Conservation (phyloP, 2,329 filamentous ascomycete genomes). For the Colletotrichum cordylinicola region DNA sequence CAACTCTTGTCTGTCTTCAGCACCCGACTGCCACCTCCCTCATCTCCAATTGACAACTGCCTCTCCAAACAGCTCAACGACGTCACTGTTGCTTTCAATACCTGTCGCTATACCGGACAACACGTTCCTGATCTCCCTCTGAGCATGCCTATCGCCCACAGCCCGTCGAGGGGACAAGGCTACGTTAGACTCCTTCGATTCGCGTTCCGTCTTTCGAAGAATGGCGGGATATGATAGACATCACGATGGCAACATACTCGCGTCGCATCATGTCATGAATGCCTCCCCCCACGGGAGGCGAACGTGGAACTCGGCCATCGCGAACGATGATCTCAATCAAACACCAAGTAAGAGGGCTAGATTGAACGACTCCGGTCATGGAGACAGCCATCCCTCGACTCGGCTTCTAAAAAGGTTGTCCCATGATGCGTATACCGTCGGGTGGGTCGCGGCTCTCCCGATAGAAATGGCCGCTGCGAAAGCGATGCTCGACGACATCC, state of each 20-base stretch:
- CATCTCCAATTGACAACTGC: fast-evolving
- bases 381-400: fast-evolving
- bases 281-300: neutral
- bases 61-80: neutral
- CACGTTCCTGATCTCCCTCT: neutral
- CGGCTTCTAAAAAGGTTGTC: neutral
- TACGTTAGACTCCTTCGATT: neutral
- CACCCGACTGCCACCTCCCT: neutral
- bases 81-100: neutral
- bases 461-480: conserved; percentile 21
- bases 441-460: conserved; percentile 25
- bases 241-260: fast-evolving
- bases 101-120: neutral
- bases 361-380: neutral
- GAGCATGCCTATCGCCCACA: neutral
- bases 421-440: conserved; percentile 21
- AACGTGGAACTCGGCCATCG: neutral
- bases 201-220: neutral
- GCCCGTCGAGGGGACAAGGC: neutral
- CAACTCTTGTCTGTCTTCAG: neutral
- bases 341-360: neutral
- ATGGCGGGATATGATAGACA: neutral
- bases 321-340: neutral
- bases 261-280: fast-evolving
- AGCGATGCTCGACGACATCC: conserved; percentile 24